phyloP scores from a whole-genome alignment of 352 stramenopile species.

The Globisporangium carolinianum region DNA sequence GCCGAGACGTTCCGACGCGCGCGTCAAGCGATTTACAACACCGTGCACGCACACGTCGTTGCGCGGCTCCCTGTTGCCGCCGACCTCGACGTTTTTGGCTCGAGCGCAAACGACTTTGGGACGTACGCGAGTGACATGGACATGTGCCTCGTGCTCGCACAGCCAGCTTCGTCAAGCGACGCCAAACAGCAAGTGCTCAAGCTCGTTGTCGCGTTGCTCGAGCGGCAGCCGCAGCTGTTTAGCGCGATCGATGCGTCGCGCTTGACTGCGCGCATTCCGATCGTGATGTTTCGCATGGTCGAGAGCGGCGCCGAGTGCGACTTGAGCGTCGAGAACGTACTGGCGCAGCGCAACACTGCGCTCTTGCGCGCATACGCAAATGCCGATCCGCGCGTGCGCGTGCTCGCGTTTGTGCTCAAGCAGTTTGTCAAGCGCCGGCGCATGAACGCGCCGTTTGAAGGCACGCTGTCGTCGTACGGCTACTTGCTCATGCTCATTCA shows the following conservation, averaged over 20 bases:
- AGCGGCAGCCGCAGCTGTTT: slow-evolving; percentile 60
- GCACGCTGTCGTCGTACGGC: slow-evolving; percentile 79
- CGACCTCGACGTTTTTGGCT: slow-evolving; percentile 91
- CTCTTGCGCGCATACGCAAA: slow-evolving; percentile 92
- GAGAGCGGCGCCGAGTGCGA: slow-evolving; percentile 67
- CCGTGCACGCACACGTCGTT: slow-evolving; percentile 52
- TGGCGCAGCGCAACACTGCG: slow-evolving; percentile 96
- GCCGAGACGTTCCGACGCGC: slow-evolving; percentile 42
- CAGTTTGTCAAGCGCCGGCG: slow-evolving; percentile 72
- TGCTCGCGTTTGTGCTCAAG: slow-evolving; percentile 79
- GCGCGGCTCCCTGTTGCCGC: slow-evolving; percentile 43
- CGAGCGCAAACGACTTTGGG: slow-evolving; percentile 96
- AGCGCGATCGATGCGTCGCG: slow-evolving; percentile 64
- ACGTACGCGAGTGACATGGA: slow-evolving; percentile 89
- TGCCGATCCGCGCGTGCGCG: slow-evolving; percentile 62
- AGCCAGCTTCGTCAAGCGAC: slow-evolving; percentile 21
- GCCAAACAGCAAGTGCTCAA: slow-evolving; percentile 66
- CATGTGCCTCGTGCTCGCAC: slow-evolving; percentile 85
- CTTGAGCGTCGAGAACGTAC: slow-evolving; percentile 92
- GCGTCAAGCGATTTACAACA: slow-evolving; percentile 65
- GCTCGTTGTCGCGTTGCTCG: slow-evolving; percentile 47
- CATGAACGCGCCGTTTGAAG: slow-evolving; percentile 80
- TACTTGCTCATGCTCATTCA: slow-evolving; percentile 85
- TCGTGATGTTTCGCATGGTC: slow-evolving; percentile 95
- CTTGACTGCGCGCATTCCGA: slow-evolving; percentile 94